Base-by-base conservation (phyloP, 2,329 filamentous ascomycete genomes). In the Neophaeococcomyces mojaviensis region DNA sequence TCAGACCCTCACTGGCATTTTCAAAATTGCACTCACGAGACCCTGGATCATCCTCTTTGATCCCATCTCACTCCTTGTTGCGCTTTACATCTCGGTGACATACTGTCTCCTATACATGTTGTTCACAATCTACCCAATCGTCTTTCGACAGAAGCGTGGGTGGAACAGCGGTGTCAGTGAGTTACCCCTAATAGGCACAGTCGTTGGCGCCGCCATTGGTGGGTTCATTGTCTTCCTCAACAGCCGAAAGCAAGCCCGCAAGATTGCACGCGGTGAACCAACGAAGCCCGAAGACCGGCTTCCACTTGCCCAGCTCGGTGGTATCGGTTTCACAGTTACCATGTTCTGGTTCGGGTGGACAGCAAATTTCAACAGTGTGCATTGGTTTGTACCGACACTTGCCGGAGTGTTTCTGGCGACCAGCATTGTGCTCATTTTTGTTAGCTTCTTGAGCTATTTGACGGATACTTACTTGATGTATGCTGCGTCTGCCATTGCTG, bases 261-360 rank as follows among this genome's bases (percentile, higher is more conserved):
- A 49, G 32, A 50, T 55, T 26, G 30, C 48, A 20, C 40, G 47
- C 1, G 55, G 55, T 2, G 18, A 50, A 6, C 36, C 45, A 18
- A 44, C 38, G 13, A 49, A 28, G 30, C 49, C 55, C 1, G 55
- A 58, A 45, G 73, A 72, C 39, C 73, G 72, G 39, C 59, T 78
- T 2, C 70, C 72, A 1, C 68, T 73, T 9, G 68, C 67, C 40
- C 72, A 76, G 54, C 46, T 72, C 2, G 72, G 71, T 26, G 70
- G 67, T 44, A 64, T 77, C 24, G 62, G 64, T n/a, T 68, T 82
- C 31, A 77, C 78, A 0, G 58, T 77, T 34, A 72, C 73, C 13
- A 66, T 79, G 12, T 78, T 80, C 59, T 78, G 76, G 76, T 76
- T 79, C 47, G 77, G 74, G 0, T 80, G 77, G 77, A 77, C 76